Evolutionary conservation across 129 eudicot genomes (phyloP).

Genomic region (Deinandra increscens): DNA sequence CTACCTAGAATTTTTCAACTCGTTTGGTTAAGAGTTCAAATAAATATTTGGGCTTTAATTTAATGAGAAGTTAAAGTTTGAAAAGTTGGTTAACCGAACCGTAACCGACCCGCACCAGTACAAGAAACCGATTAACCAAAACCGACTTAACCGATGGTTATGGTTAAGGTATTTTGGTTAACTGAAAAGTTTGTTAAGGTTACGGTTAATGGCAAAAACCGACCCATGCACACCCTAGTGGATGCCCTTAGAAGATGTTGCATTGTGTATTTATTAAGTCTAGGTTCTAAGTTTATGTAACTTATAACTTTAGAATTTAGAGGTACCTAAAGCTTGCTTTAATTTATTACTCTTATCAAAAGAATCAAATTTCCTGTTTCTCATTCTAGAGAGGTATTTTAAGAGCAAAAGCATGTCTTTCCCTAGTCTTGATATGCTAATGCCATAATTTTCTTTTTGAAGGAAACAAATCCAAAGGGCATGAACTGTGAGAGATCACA

Average conservation of each 20-base stretch:
- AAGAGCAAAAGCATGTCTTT: neutral
- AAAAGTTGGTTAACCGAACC: too few species aligned
- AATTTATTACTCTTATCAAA: neutral
- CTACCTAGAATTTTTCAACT: too few species aligned
- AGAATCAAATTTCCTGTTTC: neutral
- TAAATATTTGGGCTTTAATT: too few species aligned
- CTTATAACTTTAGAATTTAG: neutral
- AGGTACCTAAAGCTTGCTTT: neutral
- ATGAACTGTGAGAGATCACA: slow-evolving; percentile 60
- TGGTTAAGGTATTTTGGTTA: too few species aligned
- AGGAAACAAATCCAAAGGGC: slow-evolving; percentile 57
- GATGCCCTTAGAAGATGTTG: neutral
- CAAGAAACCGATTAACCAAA: too few species aligned
- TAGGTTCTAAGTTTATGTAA: neutral
- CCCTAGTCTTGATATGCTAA: neutral
- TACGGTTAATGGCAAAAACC: too few species aligned
- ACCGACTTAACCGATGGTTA: too few species aligned
- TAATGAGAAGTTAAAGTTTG: too few species aligned
- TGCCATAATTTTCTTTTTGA: slow-evolving; percentile 35
- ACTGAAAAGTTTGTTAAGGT: too few species aligned
- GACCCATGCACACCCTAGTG: too few species aligned
- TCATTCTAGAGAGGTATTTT: neutral
- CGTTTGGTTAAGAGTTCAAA: too few species aligned
- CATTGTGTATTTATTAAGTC: neutral
- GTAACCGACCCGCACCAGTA: too few species aligned